Base-by-base conservation (phyloP, 495 filamentous ascomycete genomes). In the Neurospora pannonica region DNA sequence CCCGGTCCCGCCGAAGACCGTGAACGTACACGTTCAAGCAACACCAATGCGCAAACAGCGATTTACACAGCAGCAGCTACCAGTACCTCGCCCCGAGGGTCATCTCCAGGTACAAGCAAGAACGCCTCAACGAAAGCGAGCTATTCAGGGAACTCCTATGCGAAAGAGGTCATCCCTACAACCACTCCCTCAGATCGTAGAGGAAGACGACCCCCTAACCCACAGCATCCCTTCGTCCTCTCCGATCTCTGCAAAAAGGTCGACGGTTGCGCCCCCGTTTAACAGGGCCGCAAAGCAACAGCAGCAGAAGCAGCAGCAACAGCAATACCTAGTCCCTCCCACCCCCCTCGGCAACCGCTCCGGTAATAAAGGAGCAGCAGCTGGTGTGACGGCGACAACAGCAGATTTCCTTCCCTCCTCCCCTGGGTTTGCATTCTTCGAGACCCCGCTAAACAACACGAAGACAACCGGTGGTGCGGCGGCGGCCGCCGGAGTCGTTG, bases 401-500 rank as follows among this genome's bases (percentile, higher is more conserved):
- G 78, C 78, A 62, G 86, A 21, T 84, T 67, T 69, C 78, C 72
- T 85, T 79, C 71, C 86, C 75, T 75, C 81, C 62, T 79, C 86
- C 75, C 77, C 88, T 78, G 76, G 82, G 21, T 73, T 77, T 8
- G 71, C 73, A 3, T 76, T 86, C 0, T 76, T 82, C 13, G 82
- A 85, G 60, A 85, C 84, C 19, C 85, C 84, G 3, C 9, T 83
- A 7, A 82, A 73, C n/a, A 24, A 74, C 75, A 70, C 73, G 71
- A 74, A 73, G 19, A 73, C n/a, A n/a, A n/a, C n/a, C n/a, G n/a
- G n/a, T n/a, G n/a, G n/a, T n/a, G n/a, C n/a, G n/a, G n/a, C n/a
- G n/a, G n/a, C n/a, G n/a, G n/a, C n/a, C n/a, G n/a, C n/a, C 28
- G 28, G 28, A 2, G 7, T 62, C 7, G 28, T 88, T 39, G 83